Evolutionary conservation across 257 asterid genomes (phyloP), one percentile per base, ranked within the genome.

Genomic region (Mitragyna speciosa): DNA sequence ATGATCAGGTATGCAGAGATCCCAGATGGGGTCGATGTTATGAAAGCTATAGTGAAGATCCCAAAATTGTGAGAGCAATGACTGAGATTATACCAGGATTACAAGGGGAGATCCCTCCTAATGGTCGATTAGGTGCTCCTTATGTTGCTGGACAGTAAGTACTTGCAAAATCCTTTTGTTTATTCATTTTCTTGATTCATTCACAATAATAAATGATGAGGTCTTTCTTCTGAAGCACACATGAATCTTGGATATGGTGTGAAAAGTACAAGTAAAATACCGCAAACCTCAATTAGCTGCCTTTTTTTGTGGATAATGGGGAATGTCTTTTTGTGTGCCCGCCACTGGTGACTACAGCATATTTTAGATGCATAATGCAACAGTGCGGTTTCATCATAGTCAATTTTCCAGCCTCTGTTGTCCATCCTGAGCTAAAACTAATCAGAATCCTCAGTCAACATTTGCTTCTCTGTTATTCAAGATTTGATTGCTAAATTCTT

Each of bases 1-100:
- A 16, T 74, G 72, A 20, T 15, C 76, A 92, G 97, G 97, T 93
- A 0, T 93, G 97, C 43, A 82, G 97, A 87, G 97, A 93, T 85
- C 97, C 94, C 3, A 88, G 97, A 78, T 93, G 97, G 97, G 97
- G 97, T 12, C 86, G 97, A 58, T 93, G 97, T 78, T 93, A 78
- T 33, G 97, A 93, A 79, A 93, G 97, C 85, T 93, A 88, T 31
- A 88, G 97, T 58, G 97, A 93, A 77, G 93, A 93, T 78, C 89
- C 92, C 1, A 76, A 45, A 33, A 66, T 93, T 36, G 97, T 93
- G 80, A 83, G 83, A 69, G 36, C 82, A 71, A 93, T 93, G 97
- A 93, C 97, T n/a, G 91, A 90, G 81, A 26, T 93, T 31, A 89
- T 93, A 49, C 80, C 95, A 0, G 97, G 97, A 67, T 83, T 93